These are phyloP conservation scores for Neoarthrinium moseri DNA, from an alignment of 2,329 filamentous ascomycete species.

Conservation along the genomic window DNA sequence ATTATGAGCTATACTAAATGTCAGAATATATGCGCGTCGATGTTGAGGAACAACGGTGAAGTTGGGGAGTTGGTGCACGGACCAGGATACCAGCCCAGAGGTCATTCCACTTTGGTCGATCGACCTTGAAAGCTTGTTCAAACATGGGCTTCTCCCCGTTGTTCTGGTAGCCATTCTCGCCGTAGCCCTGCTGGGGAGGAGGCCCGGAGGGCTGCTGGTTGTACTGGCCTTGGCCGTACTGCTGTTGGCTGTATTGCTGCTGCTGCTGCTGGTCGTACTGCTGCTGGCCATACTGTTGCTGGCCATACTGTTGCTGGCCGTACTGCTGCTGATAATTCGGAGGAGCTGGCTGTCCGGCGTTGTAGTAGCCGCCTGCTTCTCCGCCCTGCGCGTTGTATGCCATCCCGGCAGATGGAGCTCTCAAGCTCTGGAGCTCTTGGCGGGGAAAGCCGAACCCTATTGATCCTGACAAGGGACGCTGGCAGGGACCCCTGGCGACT, in stretches of 20 bases:
- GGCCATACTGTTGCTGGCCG: constrained; percentile 10
- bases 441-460: too few relatives aligned
- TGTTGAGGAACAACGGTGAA: background rate
- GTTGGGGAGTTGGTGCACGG: constrained; percentile 21
- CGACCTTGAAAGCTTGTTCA: constrained; percentile 78
- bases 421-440: too few relatives aligned
- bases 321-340: constrained; percentile 8
- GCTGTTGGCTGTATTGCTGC: too few relatives aligned
- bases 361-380: constrained; percentile 7
- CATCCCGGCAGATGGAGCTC: background rate
- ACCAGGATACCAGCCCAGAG: constrained; percentile 83
- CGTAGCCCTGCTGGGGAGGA: constrained; percentile 22
- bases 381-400: constrained; percentile 8
- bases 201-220: constrained; percentile 14
- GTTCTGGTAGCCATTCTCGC: background rate
- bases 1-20: constrained; percentile 57
- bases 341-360: background rate
- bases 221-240: too few relatives aligned
- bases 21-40: background rate
- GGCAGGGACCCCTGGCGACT: too few relatives aligned
- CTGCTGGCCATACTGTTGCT: constrained; percentile 7
- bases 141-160: constrained; percentile 56
- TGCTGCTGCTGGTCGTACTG: constrained; percentile 11
- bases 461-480: too few relatives aligned
- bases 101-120: constrained; percentile 86